Evolutionary conservation across 208 protist genomes (phyloP).

Genomic region (Trichomonas gallinae): DNA sequence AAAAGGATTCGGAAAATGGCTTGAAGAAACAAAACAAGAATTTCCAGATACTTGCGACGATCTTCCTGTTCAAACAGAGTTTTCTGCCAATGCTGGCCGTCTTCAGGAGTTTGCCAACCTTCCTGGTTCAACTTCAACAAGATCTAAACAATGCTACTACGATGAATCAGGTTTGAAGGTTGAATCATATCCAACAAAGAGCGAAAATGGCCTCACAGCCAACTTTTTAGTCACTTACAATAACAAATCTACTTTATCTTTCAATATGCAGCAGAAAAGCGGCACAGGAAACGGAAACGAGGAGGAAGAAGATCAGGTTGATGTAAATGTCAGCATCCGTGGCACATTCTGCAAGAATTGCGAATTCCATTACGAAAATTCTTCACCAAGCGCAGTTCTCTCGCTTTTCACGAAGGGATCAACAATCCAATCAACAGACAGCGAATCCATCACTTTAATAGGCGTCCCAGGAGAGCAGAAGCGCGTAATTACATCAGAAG

Average conservation of each 20-base stretch:
- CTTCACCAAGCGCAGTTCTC: not conserved
- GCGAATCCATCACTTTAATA: not conserved
- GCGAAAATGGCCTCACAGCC: not conserved
- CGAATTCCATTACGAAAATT: not conserved
- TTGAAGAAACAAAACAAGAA: not conserved
- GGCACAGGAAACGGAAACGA: not conserved
- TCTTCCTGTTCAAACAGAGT: not conserved
- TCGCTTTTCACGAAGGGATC: not conserved
- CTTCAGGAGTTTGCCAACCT: not conserved
- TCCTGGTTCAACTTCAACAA: not conserved
- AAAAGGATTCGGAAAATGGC: not conserved
- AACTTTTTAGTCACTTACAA: not conserved
- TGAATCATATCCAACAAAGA: not conserved
- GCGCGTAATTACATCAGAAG: not conserved
- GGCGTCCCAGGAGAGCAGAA: not conserved
- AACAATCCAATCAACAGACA: not conserved
- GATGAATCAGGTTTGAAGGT: not conserved
- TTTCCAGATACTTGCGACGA: not conserved
- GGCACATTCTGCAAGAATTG: not conserved
- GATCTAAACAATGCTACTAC: not conserved
- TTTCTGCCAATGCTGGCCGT: not conserved
- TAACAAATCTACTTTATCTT: not conserved
- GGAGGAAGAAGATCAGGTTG: not conserved
- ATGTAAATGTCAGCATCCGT: not conserved
- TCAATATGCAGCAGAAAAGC: not conserved